phyloP scores from a whole-genome alignment of 2,329 filamentous ascomycete genomes.

The Tolypocladium tundrense region DNA sequence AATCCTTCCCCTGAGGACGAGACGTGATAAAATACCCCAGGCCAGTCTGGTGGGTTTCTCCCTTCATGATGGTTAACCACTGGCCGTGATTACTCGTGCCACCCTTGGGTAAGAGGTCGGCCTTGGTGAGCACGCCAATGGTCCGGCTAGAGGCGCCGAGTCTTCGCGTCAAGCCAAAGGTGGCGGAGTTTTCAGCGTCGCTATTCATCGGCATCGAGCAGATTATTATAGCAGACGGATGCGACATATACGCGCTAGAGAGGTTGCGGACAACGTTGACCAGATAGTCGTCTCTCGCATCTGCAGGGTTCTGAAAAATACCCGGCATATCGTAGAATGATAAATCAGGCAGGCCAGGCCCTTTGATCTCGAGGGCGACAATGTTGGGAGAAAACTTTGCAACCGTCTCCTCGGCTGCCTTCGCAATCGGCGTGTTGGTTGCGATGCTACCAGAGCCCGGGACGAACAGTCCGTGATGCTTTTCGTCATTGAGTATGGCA shows the following conservation, averaged over 20 bases:
- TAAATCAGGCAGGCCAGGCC: constrained; percentile 59
- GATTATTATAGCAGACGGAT: constrained; percentile 63
- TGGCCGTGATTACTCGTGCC: constrained; percentile 33
- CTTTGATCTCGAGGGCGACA: constrained; percentile 65
- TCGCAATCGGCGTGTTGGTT: constrained; percentile 21
- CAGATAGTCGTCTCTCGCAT: constrained; percentile 55
- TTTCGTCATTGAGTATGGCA: constrained; percentile 61
- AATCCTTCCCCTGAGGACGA: constrained; percentile 45
- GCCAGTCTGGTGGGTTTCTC: constrained; percentile 50
- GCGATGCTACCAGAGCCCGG: constrained; percentile 35
- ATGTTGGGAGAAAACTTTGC: constrained; percentile 76
- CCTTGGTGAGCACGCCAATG: constrained; percentile 75
- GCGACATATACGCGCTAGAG: constrained; percentile 57
- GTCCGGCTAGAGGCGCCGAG: constrained; percentile 48
- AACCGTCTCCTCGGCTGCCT: constrained; percentile 31
- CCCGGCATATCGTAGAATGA: constrained; percentile 83
- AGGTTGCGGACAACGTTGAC: constrained; percentile 64
- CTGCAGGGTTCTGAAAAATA: constrained; percentile 60
- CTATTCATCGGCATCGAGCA: constrained; percentile 69
- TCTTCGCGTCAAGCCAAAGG: constrained; percentile 52
- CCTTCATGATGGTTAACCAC: constrained; percentile 54
- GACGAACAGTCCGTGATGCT: constrained; percentile 40
- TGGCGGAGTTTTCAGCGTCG: constrained; percentile 66
- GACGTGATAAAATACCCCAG: constrained; percentile 75
- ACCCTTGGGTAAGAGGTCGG: constrained; percentile 54